Conservation (phyloP, 2,329 filamentous ascomycete species). For the Canariomyces notabilis region DNA sequence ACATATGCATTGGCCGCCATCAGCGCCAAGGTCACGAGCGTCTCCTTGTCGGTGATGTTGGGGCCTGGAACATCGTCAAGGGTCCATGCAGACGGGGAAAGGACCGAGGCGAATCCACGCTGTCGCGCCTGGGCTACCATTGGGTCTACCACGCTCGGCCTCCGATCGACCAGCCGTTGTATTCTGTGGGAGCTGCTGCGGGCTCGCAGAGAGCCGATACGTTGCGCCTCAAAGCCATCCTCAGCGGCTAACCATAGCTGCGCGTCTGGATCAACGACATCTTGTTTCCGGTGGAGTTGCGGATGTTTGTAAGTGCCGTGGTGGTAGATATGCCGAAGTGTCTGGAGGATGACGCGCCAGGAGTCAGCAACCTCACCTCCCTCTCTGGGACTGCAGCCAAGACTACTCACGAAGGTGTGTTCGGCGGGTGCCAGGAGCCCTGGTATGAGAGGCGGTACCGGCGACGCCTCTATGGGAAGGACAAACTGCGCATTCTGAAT, state of each 20-base stretch:
- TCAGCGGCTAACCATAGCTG: constrained; percentile 59
- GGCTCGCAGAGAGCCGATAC: constrained; percentile 50
- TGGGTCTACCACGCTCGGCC: constrained; percentile 69
- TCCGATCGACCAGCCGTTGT: constrained; percentile 74
- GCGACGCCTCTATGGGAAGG: constrained; percentile 41
- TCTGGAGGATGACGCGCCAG: constrained; percentile 33
- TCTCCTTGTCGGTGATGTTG: constrained; percentile 79
- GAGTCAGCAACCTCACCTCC: constrained; percentile 6
- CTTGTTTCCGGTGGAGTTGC: constrained; percentile 67
- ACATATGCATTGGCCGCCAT: constrained; percentile 92
- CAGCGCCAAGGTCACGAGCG: constrained; percentile 74
- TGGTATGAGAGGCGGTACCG: constrained; percentile 36
- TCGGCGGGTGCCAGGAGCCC: constrained; percentile 46
- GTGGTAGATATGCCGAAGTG: constrained; percentile 84
- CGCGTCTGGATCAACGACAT: constrained; percentile 57
- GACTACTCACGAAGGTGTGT: constrained; percentile 47
- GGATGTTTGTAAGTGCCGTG: constrained; percentile 81
- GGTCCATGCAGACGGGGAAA: constrained; percentile 75
- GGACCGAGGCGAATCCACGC: constrained; percentile 60
- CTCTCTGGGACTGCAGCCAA: neutral
- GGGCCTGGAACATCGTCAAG: constrained; percentile 73
- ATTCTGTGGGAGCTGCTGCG: constrained; percentile 65
- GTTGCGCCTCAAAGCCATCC: constrained; percentile 49
- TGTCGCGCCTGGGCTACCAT: constrained; percentile 69
- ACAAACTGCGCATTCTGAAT: constrained; percentile 37